Evolutionary conservation across 225 moss, liverwort and hornwort genomes (phyloP).

Genomic region (Sphagnum tenellum): DNA sequence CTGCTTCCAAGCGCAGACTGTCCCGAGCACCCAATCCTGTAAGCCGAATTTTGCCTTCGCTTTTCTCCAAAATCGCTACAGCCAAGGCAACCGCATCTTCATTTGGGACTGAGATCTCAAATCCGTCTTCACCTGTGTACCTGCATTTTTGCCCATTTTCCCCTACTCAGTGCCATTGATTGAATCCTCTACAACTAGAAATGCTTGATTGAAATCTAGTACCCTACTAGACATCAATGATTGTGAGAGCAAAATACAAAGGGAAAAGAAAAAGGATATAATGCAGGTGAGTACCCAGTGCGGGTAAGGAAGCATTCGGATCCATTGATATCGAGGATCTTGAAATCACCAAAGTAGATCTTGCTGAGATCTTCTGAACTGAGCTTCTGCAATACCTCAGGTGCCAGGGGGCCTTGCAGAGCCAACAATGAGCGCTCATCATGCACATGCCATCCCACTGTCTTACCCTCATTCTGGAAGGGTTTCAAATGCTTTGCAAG

Average conservation of each 20-base stretch:
- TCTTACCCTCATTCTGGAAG: conserved; percentile 78
- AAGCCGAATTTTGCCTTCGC: conserved; percentile 64
- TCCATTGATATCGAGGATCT: conserved; percentile 75
- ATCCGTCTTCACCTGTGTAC: conserved; percentile 97
- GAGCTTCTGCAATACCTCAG: conserved; percentile 62
- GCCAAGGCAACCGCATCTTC: conserved; percentile 69
- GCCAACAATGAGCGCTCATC: conserved; percentile 89
- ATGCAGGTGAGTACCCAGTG: conserved; percentile 46
- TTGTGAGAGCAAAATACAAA: no score
- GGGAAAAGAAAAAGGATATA: no score
- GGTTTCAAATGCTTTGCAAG: conserved; percentile 83
- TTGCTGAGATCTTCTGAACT: conserved; percentile 82
- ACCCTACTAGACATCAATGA: no score
- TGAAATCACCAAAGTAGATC: conserved; percentile 85
- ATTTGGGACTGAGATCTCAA: conserved; percentile 82
- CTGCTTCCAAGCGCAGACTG: conserved; percentile 90
- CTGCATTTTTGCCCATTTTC: conserved; percentile 14
- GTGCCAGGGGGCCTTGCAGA: conserved; percentile 77
- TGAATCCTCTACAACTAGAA: no score
- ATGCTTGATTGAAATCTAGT: no score
- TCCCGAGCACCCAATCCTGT: conserved; percentile 90
- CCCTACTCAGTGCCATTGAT: no score
- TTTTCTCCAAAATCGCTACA: conserved; percentile 60
- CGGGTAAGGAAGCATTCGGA: conserved; percentile 81
- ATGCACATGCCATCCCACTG: conserved; percentile 97